These are phyloP conservation scores for Aspergillus sp. DNA, from an alignment of 2,329 filamentous ascomycete genomes.

Conservation along the genomic window DNA sequence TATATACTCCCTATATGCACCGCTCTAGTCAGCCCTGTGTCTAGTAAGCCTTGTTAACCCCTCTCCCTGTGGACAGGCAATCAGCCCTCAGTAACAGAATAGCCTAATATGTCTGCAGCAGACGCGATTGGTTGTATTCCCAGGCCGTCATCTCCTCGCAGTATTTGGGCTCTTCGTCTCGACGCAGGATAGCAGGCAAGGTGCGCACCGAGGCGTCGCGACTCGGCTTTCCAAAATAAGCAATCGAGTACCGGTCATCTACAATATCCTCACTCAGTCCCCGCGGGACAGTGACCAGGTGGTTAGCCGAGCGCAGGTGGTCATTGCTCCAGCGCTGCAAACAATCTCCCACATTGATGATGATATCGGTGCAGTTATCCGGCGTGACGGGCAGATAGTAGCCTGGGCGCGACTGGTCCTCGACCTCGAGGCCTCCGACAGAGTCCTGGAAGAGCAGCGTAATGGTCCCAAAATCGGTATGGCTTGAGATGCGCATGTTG, in stretches of 20 bases:
- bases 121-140: not conserved
- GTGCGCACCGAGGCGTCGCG: conserved; percentile 3
- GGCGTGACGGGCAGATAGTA: conserved; percentile 15
- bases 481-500: conserved; percentile 7
- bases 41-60: too few relatives aligned
- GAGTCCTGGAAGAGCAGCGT: conserved; percentile 14
- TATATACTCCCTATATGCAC: too few relatives aligned
- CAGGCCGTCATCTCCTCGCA: not conserved
- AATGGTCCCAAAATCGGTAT: conserved; percentile 13
- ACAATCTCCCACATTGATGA: conserved; percentile 54
- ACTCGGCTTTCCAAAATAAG: conserved; percentile 15
- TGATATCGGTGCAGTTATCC: conserved; percentile 26
- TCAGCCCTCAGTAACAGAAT: too few relatives aligned
- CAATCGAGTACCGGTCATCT: conserved; percentile 8
- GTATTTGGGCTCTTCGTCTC: not conserved
- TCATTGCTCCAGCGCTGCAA: conserved; percentile 53
- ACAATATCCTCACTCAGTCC: not conserved
- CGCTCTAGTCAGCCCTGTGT: too few relatives aligned
- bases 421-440: conserved; percentile 18
- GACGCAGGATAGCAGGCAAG: not conserved
- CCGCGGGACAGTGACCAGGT: conserved; percentile 32
- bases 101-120: not conserved
- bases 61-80: too few relatives aligned
- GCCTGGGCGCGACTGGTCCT: conserved; percentile 16
- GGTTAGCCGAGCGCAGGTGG: conserved; percentile 49